These are phyloP conservation scores for Russula sp. DNA, from an alignment of 768 basidiomycete genomes.

Conservation along the genomic window DNA sequence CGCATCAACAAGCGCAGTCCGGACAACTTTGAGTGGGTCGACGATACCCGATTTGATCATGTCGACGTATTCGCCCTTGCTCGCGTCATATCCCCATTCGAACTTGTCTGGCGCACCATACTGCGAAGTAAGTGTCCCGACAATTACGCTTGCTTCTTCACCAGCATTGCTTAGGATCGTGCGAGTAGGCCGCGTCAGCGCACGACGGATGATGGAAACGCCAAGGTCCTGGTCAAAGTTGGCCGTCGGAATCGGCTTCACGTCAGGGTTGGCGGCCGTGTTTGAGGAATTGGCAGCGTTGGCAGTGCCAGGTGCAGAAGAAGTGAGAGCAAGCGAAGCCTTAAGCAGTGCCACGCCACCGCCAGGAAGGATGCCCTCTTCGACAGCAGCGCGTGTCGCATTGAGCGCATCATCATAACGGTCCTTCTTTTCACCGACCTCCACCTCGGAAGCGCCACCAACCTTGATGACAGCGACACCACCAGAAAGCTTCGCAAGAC, in stretches of 20 bases:
- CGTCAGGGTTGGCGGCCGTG: constrained; percentile 48
- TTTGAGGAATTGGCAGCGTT: constrained; percentile 10
- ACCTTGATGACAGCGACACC: constrained; percentile 99
- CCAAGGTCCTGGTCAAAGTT: constrained; percentile 99
- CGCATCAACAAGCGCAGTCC: constrained; percentile 90
- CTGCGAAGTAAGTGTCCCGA: constrained; percentile 73
- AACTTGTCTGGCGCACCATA: constrained; percentile 77
- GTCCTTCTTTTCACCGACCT: constrained; percentile 99
- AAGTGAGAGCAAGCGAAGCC: constrained; percentile 67
- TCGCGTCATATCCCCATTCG: constrained; percentile 85
- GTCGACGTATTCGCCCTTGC: constrained; percentile 88
- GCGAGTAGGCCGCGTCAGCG: constrained; percentile 77
- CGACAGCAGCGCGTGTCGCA: constrained; percentile 97
- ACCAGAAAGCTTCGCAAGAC: constrained; percentile 91
- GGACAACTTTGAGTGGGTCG: constrained; percentile 93
- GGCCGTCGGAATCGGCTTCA: constrained; percentile 66
- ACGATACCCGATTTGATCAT: constrained; percentile 95
- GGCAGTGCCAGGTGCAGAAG: constrained; percentile 37
- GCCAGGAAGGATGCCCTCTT: constrained; percentile 97
- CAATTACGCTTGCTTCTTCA: constrained; percentile 90
- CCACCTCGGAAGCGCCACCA: constrained; percentile 89
- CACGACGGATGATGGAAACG: constrained; percentile 86
- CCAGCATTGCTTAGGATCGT: constrained; percentile 93
- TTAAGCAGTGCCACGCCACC: constrained; percentile 93
- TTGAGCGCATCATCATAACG: constrained; percentile 96